phyloP scores from a whole-genome alignment of 1,139 yeast genomes.

The Blastobotrys apis region DNA sequence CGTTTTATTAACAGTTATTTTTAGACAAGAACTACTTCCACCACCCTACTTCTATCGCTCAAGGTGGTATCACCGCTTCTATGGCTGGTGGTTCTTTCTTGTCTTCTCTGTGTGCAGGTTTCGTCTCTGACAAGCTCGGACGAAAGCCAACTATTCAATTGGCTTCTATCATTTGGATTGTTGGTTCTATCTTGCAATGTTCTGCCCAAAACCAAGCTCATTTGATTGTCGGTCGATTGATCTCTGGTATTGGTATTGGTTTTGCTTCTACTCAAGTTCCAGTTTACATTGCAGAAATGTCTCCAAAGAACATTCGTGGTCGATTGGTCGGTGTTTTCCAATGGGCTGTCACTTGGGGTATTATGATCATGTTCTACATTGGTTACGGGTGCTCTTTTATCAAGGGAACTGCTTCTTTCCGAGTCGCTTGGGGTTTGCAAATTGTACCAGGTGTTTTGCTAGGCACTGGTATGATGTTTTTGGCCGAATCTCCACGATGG shows the following conservation, averaged over 20 bases:
- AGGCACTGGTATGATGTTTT: constrained; percentile 45
- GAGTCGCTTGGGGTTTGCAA: constrained; percentile 68
- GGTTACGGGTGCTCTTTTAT: constrained; percentile 56
- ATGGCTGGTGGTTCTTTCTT: constrained; percentile 86
- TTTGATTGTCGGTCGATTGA: constrained; percentile 55
- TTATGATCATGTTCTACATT: constrained; percentile 54
- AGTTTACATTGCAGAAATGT: constrained; percentile 62
- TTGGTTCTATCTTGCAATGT: constrained; percentile 81
- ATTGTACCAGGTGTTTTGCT: constrained; percentile 56
- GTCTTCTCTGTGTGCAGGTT: constrained; percentile 35
- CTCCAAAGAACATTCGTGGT: constrained; percentile 65
- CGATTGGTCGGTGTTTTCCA: constrained; percentile 63
- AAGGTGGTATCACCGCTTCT: constrained; percentile 91
- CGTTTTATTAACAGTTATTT: too few relatives aligned
- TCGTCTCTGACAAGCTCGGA: constrained; percentile 66
- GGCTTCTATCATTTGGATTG: constrained; percentile 67
- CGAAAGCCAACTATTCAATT: constrained; percentile 73
- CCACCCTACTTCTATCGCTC: constrained; percentile 44
- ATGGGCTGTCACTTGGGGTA: constrained; percentile 66
- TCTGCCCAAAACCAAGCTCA: constrained; percentile 75
- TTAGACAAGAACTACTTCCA: constrained; percentile 41
- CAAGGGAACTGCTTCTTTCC: constrained; percentile 50
- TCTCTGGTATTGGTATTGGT: constrained; percentile 69
- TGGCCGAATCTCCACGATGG: constrained; percentile 79
- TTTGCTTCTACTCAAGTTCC: constrained; percentile 68